These are phyloP conservation scores for Coemansia sp. DNA, from an alignment of 192 early-diverging fungal genomes.

Conservation along the genomic window DNA sequence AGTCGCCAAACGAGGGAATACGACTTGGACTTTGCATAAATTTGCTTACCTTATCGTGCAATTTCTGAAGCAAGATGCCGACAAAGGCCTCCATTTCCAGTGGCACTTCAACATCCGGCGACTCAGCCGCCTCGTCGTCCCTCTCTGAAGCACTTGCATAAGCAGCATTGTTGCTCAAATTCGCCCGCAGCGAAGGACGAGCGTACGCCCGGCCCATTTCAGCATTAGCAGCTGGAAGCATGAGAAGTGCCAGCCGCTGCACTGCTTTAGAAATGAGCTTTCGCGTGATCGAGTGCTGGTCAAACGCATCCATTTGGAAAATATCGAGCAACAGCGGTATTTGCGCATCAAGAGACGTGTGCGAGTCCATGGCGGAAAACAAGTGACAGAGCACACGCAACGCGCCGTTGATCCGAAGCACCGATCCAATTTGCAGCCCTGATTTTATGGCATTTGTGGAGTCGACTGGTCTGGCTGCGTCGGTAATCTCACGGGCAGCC, in stretches of 20 bases:
- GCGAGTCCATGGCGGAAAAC: slow-evolving; percentile 41
- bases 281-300: slow-evolving; percentile 70
- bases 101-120: slow-evolving; percentile 71
- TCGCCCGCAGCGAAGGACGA: slow-evolving; percentile 20
- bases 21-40: neutral
- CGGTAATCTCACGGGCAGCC: slow-evolving; percentile 51
- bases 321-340: slow-evolving; percentile 30
- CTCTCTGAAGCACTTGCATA: slow-evolving; percentile 1
- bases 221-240: slow-evolving; percentile 68
- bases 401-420: slow-evolving; percentile 40
- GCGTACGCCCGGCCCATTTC: slow-evolving; percentile 63
- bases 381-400: slow-evolving; percentile 49
- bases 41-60: slow-evolving; percentile 69
- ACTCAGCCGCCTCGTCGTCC: slow-evolving; percentile 23
- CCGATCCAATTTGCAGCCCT: slow-evolving; percentile 22
- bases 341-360: slow-evolving; percentile 10
- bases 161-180: slow-evolving; percentile 11
- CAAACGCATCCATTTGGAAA: slow-evolving; percentile 52
- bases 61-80: slow-evolving; percentile 76
- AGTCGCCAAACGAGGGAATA: neutral
- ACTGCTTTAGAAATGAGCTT: slow-evolving; percentile 81
- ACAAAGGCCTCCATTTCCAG: slow-evolving; percentile 81
- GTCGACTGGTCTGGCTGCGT: slow-evolving; percentile 14
- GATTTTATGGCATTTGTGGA: neutral
- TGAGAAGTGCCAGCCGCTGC: slow-evolving; percentile 81